Percentiles rank a stretch among this genome's conserved stretches.
Conservation (phyloP, 345 rosid genomes). For the Brassica juncea region DNA sequence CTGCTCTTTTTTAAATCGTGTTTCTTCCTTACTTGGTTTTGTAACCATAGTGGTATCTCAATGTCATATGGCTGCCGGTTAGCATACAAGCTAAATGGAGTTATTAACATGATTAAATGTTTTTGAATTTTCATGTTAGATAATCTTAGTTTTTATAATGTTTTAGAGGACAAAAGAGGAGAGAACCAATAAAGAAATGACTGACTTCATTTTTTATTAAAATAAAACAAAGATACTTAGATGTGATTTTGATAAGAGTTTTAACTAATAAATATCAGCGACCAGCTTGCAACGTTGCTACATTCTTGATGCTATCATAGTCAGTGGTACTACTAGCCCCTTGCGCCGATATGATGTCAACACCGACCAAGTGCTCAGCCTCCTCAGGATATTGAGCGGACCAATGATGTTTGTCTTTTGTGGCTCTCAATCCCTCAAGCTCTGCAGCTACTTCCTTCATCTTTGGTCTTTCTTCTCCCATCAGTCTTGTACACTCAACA, state of each 20-base stretch:
- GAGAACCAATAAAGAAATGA: not conserved
- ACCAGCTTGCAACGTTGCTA: not conserved
- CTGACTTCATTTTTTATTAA: constrained; percentile 26
- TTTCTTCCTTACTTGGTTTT: not conserved
- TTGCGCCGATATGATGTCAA: not conserved
- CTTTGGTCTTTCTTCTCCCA: not conserved
- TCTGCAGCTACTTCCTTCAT: not conserved
- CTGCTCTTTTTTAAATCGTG: not conserved
- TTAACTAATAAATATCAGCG: not conserved
- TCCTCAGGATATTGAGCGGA: not conserved
- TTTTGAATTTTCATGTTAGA: not conserved
- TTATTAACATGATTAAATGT: not conserved
- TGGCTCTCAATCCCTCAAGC: not conserved
- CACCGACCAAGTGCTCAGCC: not conserved
- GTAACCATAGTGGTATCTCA: not conserved
- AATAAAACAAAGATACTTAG: not conserved
- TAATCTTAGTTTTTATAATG: no score
- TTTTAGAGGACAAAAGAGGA: not conserved
- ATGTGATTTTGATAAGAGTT: not conserved
- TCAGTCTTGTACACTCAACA: not conserved
- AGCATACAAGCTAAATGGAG: not conserved
- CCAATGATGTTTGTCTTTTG: not conserved
- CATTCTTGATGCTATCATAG: constrained; percentile 19
- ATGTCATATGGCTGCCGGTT: not conserved
- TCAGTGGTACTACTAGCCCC: not conserved